Conservation (phyloP, 2,329 filamentous ascomycete genomes). For the Verticillium zaregamsianum region DNA sequence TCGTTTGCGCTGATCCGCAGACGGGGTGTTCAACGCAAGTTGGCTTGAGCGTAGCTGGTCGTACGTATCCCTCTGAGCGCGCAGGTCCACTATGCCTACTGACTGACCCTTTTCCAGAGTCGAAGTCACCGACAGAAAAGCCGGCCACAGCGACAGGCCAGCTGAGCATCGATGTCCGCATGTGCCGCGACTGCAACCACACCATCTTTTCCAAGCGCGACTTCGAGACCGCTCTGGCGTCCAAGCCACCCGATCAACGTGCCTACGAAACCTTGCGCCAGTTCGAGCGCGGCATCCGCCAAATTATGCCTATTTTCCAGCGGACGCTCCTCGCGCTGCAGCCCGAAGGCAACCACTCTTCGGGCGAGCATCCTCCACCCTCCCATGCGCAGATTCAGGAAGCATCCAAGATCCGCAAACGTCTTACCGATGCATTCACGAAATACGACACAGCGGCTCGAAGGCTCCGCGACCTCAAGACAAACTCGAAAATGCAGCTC, state of each 20-base stretch:
- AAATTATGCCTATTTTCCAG: slow-evolving; percentile 81
- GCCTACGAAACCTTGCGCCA: slow-evolving; percentile 80
- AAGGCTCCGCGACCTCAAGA: slow-evolving; percentile 74
- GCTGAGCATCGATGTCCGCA: slow-evolving; percentile 75
- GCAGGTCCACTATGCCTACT: not conserved
- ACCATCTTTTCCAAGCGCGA: slow-evolving; percentile 65
- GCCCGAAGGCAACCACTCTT: slow-evolving; percentile 32
- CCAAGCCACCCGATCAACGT: slow-evolving; percentile 69
- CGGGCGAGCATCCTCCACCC: slow-evolving; percentile 33
- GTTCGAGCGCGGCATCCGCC: slow-evolving; percentile 81
- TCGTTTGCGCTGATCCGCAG: slow-evolving; percentile 83
- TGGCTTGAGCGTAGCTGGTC: slow-evolving; percentile 67
- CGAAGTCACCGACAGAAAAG: slow-evolving; percentile 40
- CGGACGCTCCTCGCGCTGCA: slow-evolving; percentile 70
- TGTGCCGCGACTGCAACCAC: slow-evolving; percentile 82
- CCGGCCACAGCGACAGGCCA: slow-evolving; percentile 32
- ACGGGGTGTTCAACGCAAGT: slow-evolving; percentile 85
- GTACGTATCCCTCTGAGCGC: slow-evolving; percentile 19
- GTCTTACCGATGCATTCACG: slow-evolving; percentile 81
- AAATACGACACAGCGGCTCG: slow-evolving; percentile 83
- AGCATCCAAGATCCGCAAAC: slow-evolving; percentile 83
- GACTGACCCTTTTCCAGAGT: slow-evolving; percentile 21
- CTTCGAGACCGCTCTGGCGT: slow-evolving; percentile 65
- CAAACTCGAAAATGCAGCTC: slow-evolving; percentile 66
- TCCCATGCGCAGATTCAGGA: slow-evolving; percentile 71